Conservation (phyloP, 148 eudicot species). For the Rhododendron molle region DNA sequence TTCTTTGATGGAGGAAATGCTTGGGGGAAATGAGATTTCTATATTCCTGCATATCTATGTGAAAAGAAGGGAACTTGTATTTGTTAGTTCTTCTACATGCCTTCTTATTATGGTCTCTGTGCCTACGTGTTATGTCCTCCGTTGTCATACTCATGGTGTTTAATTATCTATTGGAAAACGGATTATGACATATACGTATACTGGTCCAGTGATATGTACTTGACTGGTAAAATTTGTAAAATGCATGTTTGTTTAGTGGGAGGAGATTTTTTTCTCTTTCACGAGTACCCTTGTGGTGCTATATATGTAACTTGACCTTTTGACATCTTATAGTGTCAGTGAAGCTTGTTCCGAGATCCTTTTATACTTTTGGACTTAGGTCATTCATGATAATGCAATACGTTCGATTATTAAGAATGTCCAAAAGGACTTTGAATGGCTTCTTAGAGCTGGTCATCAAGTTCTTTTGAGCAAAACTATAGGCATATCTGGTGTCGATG, state of each 20-base stretch:
- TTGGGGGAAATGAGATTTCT: neutral
- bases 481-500: neutral
- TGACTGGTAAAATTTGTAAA: neutral
- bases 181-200: neutral
- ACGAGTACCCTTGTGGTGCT: neutral
- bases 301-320: neutral
- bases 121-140: neutral
- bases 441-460: neutral
- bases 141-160: neutral
- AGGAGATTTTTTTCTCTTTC: neutral
- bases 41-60: neutral
- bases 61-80: neutral
- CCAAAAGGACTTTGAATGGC: neutral
- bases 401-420: neutral
- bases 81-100: neutral
- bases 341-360: neutral
- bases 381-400: neutral
- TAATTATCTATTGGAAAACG: neutral
- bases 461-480: neutral
- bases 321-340: neutral
- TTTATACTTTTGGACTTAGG: slow-evolving; percentile 3
- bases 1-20: neutral
- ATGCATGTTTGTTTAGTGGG: neutral
- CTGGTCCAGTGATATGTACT: neutral
- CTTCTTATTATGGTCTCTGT: neutral